Evolutionary conservation across 306 rosid genomes (phyloP), one percentile per base, ranked within the genome.

Genomic region (Carpinus fangiana): DNA sequence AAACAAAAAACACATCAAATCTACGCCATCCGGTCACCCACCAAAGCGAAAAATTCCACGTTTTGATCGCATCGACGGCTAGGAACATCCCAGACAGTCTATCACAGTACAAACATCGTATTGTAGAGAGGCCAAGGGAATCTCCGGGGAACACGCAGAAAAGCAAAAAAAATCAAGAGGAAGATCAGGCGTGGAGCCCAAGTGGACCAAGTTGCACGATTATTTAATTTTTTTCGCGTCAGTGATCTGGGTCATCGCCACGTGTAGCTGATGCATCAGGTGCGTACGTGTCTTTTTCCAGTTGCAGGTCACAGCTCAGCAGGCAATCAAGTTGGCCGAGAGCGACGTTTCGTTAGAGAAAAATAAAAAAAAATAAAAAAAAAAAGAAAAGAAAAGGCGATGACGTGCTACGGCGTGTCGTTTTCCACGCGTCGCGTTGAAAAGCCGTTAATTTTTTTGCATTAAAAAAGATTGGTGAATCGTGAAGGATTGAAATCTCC

Each of bases 111-210:
- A 41, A 66, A 18, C 1, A 8, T 2, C 4, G 9, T 66, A 67
- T 8, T 1, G 2, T 43, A n/a, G 14, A 61, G 70, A 51, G 75
- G 4, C 20, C 8, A 0, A 54, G 56, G 74, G 89, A 80, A 83
- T 86, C 85, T 83, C 76, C 77, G 81, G 74, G 61, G 70, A 80
- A 80, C 74, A 53, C 72, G 78, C 82, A 62, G 4, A 57, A 31
- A 21, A 10, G 61, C 2, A 0, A 2, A 53, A 72, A 38, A 51
- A 26, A 57, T 20, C 55, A 26, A 48, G 51, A 45, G 52, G 60
- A 17, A 14, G 82, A 80, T 82, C 82, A 20, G 43, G 12, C 11
- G 75, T 47, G 82, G 61, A 81, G 80, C 0, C 76, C 87, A 78
- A 67, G 76, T 41, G 84, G 79, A 50, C 57, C 80, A 78, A 84